Evolutionary conservation across 2,329 filamentous ascomycete species (phyloP).

Genomic region (Hymenotorrendiella dingleyae): DNA sequence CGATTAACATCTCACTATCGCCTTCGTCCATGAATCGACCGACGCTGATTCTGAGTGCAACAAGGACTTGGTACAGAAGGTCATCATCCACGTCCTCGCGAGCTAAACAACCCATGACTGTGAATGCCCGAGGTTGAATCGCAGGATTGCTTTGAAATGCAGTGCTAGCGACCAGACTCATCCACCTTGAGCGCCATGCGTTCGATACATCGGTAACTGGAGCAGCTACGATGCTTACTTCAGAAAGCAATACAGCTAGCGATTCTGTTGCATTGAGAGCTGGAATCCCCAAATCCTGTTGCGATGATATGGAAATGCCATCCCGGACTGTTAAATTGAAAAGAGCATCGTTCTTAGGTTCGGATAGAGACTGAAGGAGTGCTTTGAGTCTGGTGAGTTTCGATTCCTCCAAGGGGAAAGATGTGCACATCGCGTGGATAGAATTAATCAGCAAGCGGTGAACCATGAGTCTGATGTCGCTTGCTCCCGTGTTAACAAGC

Average conservation of each 20-base stretch:
- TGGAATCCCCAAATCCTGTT: conserved; percentile 42
- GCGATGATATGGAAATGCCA: conserved; percentile 47
- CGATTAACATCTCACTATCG: conserved; percentile 62
- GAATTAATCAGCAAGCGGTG: conserved; percentile 61
- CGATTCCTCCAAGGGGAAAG: conserved; percentile 55
- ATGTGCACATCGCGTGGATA: conserved; percentile 61
- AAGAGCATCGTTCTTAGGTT: conserved; percentile 53
- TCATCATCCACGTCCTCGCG: conserved; percentile 69
- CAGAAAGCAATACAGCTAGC: conserved; percentile 55
- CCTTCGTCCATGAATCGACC: conserved; percentile 58
- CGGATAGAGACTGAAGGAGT: conserved; percentile 53
- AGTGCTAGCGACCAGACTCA: conserved; percentile 66
- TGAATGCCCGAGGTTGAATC: conserved; percentile 63
- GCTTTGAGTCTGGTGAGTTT: conserved; percentile 39
- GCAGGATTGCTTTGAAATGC: conserved; percentile 69
- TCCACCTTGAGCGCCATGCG: conserved; percentile 65
- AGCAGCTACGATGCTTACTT: conserved; percentile 57
- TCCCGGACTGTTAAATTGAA: conserved; percentile 46
- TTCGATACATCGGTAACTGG: conserved; percentile 61
- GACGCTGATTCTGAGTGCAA: conserved; percentile 60
- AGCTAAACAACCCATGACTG: conserved; percentile 65
- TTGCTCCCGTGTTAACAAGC: conserved; percentile 58
- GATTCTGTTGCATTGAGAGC: conserved; percentile 47
- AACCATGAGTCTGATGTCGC: conserved; percentile 51
- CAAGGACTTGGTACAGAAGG: conserved; percentile 63